phyloP scores from a whole-genome alignment of 352 stramenopile species.

The Pilasporangium apinafurcum region DNA sequence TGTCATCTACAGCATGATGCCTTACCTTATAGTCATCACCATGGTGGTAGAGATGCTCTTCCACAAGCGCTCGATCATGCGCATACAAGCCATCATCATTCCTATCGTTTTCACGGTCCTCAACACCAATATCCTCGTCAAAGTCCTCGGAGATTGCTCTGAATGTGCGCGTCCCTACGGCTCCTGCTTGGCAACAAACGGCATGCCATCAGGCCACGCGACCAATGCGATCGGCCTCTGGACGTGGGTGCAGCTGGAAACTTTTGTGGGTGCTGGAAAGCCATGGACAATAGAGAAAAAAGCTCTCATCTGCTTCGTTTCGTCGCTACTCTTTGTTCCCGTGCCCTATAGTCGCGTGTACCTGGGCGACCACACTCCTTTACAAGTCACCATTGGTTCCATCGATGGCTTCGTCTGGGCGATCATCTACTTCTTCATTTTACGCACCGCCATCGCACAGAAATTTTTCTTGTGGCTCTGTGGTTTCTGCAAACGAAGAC shows the following conservation, averaged over 20 bases:
- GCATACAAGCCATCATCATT: conserved; percentile 38
- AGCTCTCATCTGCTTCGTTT: neutral
- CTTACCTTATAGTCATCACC: conserved; percentile 34
- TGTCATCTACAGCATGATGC: conserved; percentile 46
- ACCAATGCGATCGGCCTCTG: conserved; percentile 43
- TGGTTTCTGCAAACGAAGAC: conserved; percentile 2
- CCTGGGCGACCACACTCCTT: conserved; percentile 43
- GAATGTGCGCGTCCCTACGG: conserved; percentile 43
- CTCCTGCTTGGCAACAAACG: conserved; percentile 33
- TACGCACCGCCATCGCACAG: conserved; percentile 27
- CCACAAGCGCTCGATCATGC: conserved; percentile 29
- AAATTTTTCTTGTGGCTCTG: conserved; percentile 1
- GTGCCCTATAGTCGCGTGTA: conserved; percentile 59
- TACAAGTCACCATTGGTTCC: conserved; percentile 39
- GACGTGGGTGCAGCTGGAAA: conserved; percentile 43
- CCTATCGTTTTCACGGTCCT: conserved; percentile 36
- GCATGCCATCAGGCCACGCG: conserved; percentile 49
- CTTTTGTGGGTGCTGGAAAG: conserved; percentile 21
- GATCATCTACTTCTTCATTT: conserved; percentile 33
- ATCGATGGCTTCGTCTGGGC: conserved; percentile 27
- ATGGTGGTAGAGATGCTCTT: conserved; percentile 36
- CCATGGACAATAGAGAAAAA: conserved; percentile 13
- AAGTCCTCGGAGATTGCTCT: conserved; percentile 29
- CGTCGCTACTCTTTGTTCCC: conserved; percentile 27
- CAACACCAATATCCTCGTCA: conserved; percentile 32